Conservation (phyloP, 2,329 filamentous ascomycete genomes). For the Neonectria coccinea region DNA sequence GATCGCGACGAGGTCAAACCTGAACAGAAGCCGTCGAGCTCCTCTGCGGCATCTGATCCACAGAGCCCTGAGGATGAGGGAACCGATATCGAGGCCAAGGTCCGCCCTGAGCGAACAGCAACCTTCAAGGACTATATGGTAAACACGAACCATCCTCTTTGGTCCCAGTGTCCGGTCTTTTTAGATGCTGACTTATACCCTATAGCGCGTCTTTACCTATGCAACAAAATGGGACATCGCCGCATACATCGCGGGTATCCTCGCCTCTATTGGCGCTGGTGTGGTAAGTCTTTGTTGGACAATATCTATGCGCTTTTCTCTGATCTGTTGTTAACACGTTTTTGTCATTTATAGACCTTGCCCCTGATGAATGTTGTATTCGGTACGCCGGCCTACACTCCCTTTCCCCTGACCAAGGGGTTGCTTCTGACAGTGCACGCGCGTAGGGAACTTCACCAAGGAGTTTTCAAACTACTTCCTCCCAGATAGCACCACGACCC, state of each 20-base stretch:
- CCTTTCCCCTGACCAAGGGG: too few species aligned
- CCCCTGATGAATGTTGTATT: slow-evolving; percentile 72
- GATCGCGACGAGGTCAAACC: slow-evolving; percentile 24
- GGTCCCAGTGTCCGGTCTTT: too few species aligned
- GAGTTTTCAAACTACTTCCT: slow-evolving; percentile 61
- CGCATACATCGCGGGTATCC: slow-evolving; percentile 58
- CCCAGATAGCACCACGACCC: slow-evolving; percentile 46
- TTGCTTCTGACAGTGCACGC: neutral
- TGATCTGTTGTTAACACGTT: slow-evolving; percentile 8
- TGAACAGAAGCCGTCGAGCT: slow-evolving; percentile 30
- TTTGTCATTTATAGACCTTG: slow-evolving; percentile 54
- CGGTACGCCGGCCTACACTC: slow-evolving; percentile 50
- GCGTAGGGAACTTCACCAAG: slow-evolving; percentile 57
- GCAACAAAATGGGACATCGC: slow-evolving; percentile 64
- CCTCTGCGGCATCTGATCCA: slow-evolving; percentile 26
- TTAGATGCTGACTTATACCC: slow-evolving; percentile 1
- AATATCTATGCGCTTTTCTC: neutral
- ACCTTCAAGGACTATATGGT: slow-evolving; percentile 59
- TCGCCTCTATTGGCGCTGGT: slow-evolving; percentile 65
- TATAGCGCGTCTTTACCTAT: slow-evolving; percentile 64
- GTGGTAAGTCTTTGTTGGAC: slow-evolving; percentile 39
- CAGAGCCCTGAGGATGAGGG: slow-evolving; percentile 40
- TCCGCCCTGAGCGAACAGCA: slow-evolving; percentile 59
- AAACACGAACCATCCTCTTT: neutral
- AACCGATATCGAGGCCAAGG: slow-evolving; percentile 49